Percentiles rank a stretch among this genome's conserved stretches.
These are phyloP conservation scores for Alternaria sp. DNA, from an alignment of 2,329 filamentous ascomycete genomes.

Conservation along the genomic window DNA sequence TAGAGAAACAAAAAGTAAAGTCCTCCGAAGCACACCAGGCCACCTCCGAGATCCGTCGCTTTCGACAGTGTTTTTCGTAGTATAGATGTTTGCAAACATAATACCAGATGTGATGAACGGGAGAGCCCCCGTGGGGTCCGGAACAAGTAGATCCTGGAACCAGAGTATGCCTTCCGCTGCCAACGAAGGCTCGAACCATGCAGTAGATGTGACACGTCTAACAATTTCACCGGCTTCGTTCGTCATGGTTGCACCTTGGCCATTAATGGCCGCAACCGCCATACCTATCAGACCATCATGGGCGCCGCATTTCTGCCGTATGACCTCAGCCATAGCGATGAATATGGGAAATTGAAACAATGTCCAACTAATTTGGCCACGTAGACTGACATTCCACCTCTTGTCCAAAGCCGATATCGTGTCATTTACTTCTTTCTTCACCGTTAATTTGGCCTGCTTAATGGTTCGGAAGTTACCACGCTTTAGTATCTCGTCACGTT, in stretches of 20 bases:
- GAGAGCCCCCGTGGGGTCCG: conserved; percentile 62
- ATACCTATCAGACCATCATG: conserved; percentile 44
- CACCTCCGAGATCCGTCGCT: conserved; percentile 19
- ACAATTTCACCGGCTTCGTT: conserved; percentile 16
- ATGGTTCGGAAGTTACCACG: conserved; percentile 32
- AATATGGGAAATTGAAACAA: conserved; percentile 49
- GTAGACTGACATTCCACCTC: conserved; percentile 41
- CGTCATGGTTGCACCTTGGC: conserved; percentile 7
- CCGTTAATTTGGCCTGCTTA: conserved; percentile 22
- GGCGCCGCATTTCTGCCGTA: conserved; percentile 47
- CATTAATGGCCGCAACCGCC: conserved; percentile 21
- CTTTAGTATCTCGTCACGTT: conserved; percentile 31
- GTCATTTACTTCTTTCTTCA: conserved; percentile 31
- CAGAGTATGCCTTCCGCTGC: conserved; percentile 67
- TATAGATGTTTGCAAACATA: conserved; percentile 60
- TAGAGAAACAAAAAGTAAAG: conserved; percentile 41
- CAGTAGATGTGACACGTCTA: conserved; percentile 18
- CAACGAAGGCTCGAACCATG: conserved; percentile 60
- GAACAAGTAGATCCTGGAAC: conserved; percentile 65
- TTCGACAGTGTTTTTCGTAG: conserved; percentile 31
- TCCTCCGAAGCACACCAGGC: conserved; percentile 32
- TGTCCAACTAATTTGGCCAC: conserved; percentile 39
- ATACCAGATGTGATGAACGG: conserved; percentile 59
- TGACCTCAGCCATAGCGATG: conserved; percentile 48
- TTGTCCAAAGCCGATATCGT: conserved; percentile 35